Conservation (phyloP, 2,329 filamentous ascomycete species). For the Lizonia empirigonia region DNA sequence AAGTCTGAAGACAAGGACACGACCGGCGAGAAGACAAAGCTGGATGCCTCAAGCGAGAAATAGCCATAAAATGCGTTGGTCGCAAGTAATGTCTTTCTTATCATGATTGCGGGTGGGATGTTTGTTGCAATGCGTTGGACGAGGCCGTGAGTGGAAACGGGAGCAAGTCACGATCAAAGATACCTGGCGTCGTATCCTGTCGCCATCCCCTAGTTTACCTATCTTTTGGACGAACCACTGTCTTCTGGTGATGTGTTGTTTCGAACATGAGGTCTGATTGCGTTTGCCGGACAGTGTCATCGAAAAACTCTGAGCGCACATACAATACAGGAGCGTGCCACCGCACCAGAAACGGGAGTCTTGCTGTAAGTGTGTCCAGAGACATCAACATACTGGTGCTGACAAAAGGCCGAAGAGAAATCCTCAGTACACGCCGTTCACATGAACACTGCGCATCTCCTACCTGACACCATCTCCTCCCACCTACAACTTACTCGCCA, state of each 20-base stretch:
- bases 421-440: too few species aligned
- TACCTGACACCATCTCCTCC: too few species aligned
- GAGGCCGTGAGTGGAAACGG: slow-evolving; percentile 28
- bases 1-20: slow-evolving; percentile 36
- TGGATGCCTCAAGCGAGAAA: slow-evolving; percentile 15
- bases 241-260: background rate
- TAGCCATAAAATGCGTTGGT: slow-evolving; percentile 7
- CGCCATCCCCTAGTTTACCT: slow-evolving; percentile 31
- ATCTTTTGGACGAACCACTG: slow-evolving; percentile 16
- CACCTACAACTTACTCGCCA: slow-evolving; percentile 33
- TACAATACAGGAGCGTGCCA: too few species aligned
- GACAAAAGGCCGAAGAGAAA: too few species aligned
- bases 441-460: too few species aligned
- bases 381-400: too few species aligned
- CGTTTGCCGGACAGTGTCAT: too few species aligned
- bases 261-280: too few species aligned
- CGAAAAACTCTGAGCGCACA: too few species aligned
- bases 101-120: slow-evolving; percentile 21
- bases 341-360: too few species aligned
- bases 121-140: slow-evolving; percentile 24
- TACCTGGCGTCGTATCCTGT: slow-evolving; percentile 44
- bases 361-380: too few species aligned
- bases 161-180: slow-evolving; percentile 42
- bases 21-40: slow-evolving; percentile 11
- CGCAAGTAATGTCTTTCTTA: slow-evolving; percentile 23